Evolutionary conservation across 1,139 yeast genomes (phyloP).

Genomic region (Hansenula lynferdii): DNA sequence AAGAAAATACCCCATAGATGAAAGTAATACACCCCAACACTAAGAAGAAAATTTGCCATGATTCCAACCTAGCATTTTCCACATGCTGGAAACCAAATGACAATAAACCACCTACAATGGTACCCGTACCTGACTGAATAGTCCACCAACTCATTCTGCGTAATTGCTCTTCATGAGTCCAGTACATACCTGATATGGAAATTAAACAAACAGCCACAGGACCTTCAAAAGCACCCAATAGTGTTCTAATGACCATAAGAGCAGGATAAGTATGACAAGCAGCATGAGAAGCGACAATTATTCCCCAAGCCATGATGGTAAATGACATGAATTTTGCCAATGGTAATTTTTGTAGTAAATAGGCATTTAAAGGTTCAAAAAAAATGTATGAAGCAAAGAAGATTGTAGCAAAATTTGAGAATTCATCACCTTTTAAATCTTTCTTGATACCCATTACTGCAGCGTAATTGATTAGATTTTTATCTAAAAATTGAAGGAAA

Average conservation of each 20-base stretch:
- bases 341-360: conserved; percentile 47
- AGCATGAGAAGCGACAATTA: conserved; percentile 43
- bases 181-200: conserved; percentile 52
- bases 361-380: conserved; percentile 19
- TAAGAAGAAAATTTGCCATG: conserved; percentile 40
- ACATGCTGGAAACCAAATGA: conserved; percentile 40
- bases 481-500: conserved; percentile 42
- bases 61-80: conserved; percentile 15
- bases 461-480: conserved; percentile 39
- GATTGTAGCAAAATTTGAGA: conserved; percentile 21
- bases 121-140: conserved; percentile 47
- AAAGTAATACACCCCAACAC: conserved; percentile 39
- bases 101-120: conserved; percentile 48
- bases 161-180: conserved; percentile 46
- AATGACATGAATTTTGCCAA: conserved; percentile 45
- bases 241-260: conserved; percentile 42
- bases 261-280: conserved; percentile 47
- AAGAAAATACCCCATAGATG: conserved; percentile 39
- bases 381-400: conserved; percentile 20
- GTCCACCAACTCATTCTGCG: conserved; percentile 49
- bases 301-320: conserved; percentile 44
- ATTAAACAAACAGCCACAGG: conserved; percentile 57
- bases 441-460: conserved; percentile 48
- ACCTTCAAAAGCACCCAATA: conserved; percentile 54
- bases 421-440: conserved; percentile 27